A percentile compares a stretch with the other conserved stretches of the same genome.
Conservation (phyloP, 306 rosid species). For the Cucumis hystrix region DNA sequence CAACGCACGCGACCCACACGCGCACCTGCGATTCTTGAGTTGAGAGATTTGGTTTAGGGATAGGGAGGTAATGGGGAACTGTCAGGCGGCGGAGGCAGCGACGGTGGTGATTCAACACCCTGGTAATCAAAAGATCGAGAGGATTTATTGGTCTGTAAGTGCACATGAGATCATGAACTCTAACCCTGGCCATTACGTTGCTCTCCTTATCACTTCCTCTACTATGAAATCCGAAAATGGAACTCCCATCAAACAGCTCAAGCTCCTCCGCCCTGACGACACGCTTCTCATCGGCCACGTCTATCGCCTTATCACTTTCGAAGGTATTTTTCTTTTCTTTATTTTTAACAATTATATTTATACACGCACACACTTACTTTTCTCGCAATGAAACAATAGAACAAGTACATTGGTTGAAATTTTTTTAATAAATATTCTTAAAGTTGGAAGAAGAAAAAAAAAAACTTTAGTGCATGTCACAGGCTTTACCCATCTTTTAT, state of each 20-base stretch:
- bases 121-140: conserved; percentile 50
- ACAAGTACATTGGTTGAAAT: too few species aligned
- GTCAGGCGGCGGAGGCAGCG: conserved; percentile 89
- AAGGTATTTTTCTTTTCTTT: conserved; percentile 27
- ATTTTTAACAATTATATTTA: too few species aligned
- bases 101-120: conserved; percentile 76
- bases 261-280: conserved; percentile 85
- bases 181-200: conserved; percentile 84
- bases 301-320: conserved; percentile 68
- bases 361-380: too few species aligned
- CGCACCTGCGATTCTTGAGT: not conserved
- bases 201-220: conserved; percentile 36
- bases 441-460: too few species aligned
- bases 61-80: conserved; percentile 50
- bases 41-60: not conserved
- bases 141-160: conserved; percentile 72
- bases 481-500: too few species aligned
- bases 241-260: conserved; percentile 51
- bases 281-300: conserved; percentile 78
- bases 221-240: conserved; percentile 39
- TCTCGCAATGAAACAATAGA: too few species aligned
- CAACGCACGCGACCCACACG: not conserved
- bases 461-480: too few species aligned
- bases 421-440: too few species aligned
- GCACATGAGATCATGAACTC: conserved; percentile 59